phyloP scores from a whole-genome alignment of 257 asterid genomes.

The Paulownia fortunei region DNA sequence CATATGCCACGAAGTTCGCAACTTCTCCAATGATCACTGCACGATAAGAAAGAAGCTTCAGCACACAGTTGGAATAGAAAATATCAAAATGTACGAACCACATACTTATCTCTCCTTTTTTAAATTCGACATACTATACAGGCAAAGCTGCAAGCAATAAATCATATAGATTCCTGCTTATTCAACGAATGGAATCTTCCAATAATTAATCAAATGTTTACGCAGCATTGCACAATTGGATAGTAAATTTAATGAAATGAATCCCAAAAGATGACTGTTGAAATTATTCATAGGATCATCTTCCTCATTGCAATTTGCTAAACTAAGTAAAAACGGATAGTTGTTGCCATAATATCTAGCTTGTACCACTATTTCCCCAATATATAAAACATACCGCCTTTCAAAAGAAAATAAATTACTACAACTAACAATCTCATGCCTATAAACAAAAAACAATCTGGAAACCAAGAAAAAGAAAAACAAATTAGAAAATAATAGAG shows the following conservation, averaged over 20 bases:
- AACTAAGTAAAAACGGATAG: not conserved
- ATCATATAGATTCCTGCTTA: not conserved
- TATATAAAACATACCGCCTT: not conserved
- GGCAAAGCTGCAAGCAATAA: not conserved
- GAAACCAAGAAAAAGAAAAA: too few species aligned
- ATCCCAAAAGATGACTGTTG: not conserved
- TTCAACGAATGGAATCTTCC: constrained; percentile 7
- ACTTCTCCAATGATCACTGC: constrained; percentile 89
- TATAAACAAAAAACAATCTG: not conserved
- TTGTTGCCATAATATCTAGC: not conserved
- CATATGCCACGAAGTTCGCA: constrained; percentile 88
- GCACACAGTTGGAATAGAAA: not conserved
- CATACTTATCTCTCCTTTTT: constrained; percentile 9
- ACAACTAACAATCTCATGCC: not conserved
- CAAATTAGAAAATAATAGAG: not conserved
- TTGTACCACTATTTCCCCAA: not conserved
- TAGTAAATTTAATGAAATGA: not conserved
- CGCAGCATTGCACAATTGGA: not conserved
- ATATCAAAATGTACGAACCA: not conserved
- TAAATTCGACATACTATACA: not conserved
- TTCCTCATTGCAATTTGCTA: constrained; percentile 16
- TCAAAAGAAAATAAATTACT: not conserved
- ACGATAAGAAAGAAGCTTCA: constrained; percentile 18
- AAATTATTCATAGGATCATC: not conserved
- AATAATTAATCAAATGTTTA: not conserved